Base-by-base conservation (phyloP, 306 rosid species). In the Purshia tridentata region DNA sequence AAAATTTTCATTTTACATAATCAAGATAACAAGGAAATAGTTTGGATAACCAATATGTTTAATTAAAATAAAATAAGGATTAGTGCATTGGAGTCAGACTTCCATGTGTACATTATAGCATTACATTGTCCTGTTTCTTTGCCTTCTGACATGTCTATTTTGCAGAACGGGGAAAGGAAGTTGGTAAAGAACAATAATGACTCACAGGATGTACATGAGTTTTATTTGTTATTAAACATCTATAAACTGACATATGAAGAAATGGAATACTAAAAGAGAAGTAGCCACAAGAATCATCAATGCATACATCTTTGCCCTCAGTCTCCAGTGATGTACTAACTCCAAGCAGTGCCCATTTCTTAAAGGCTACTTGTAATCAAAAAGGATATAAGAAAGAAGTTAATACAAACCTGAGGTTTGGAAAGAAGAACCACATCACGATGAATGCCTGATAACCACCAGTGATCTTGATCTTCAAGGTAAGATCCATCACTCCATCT, bases 401-500 rank as follows among this genome's bases (percentile, higher is more conserved):
- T 49, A 75, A 83, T 67, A 72, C 59, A 74, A 77, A 91, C 98
- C 94, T 90, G 76, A 8, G 98, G 98, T 84, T 94, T 91, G 69
- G 97, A 75, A 56, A 94, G 85, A 79, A 94, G 98, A 73, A 91
- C 90, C 70, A 94, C 98, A 60, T 94, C 96, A 45, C 97, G 96
- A 78, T 91, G 98, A 77, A 94, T 88, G 40, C 97, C 98, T 20
- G 98, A 91, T 75, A 94, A 68, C 89, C 97, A 82, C 97, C 98
- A 94, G 29, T 94, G 98, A 69, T 94, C 98, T 85, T 94, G 97
- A 81, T 94, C 98, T 85, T 94, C 98, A 60, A 94, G 95, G 82
- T 94, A 94, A 79, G 91, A 79, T 18, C 98, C 98, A 69, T 94
- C 98, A 62, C 98, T 91, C 97, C 97, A 94, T 89, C 92, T 85